Conservation (phyloP, 148 eudicot genomes). For the Chenopodium berlandieri region DNA sequence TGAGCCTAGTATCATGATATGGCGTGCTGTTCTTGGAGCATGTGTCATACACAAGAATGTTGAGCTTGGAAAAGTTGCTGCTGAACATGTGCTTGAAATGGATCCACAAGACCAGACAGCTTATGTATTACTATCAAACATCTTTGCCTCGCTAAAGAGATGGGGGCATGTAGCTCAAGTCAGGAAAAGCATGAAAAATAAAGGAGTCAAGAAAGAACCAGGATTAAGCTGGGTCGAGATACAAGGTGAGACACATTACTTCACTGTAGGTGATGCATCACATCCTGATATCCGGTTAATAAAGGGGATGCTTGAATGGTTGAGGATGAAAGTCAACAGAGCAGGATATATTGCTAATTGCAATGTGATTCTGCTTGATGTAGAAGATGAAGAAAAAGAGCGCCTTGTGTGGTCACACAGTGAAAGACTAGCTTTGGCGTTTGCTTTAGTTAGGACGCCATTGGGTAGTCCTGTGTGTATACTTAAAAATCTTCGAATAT, state of each 20-base stretch:
- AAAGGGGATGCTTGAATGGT: constrained; percentile 70
- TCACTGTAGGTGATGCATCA: constrained; percentile 69
- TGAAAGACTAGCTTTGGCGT: constrained; percentile 86
- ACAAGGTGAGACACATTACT: constrained; percentile 62
- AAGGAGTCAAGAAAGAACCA: constrained; percentile 80
- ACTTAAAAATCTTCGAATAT: constrained; percentile 80
- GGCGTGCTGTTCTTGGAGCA: constrained; percentile 92
- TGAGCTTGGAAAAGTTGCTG: constrained; percentile 66
- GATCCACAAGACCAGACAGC: constrained; percentile 76
- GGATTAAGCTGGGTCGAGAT: constrained; percentile 90
- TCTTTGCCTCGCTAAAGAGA: constrained; percentile 63
- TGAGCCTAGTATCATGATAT: constrained; percentile 78
- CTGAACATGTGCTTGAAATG: constrained; percentile 63
- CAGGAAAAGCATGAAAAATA: constrained; percentile 76
- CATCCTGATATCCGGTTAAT: constrained; percentile 72
- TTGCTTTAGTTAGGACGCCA: constrained; percentile 61
- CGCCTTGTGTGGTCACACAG: constrained; percentile 82
- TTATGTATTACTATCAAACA: constrained; percentile 70
- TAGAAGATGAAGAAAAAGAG: constrained; percentile 75
- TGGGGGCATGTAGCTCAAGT: constrained; percentile 86
- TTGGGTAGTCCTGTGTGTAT: constrained; percentile 65
- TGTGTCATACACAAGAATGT: constrained; percentile 68
- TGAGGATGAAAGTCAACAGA: constrained; percentile 48
- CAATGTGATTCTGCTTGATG: constrained; percentile 62
- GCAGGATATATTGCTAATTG: constrained; percentile 62